Evolutionary conservation across 495 filamentous ascomycete species (phyloP), one percentile per base, ranked within the genome.

Genomic region (Xylaria sp.): DNA sequence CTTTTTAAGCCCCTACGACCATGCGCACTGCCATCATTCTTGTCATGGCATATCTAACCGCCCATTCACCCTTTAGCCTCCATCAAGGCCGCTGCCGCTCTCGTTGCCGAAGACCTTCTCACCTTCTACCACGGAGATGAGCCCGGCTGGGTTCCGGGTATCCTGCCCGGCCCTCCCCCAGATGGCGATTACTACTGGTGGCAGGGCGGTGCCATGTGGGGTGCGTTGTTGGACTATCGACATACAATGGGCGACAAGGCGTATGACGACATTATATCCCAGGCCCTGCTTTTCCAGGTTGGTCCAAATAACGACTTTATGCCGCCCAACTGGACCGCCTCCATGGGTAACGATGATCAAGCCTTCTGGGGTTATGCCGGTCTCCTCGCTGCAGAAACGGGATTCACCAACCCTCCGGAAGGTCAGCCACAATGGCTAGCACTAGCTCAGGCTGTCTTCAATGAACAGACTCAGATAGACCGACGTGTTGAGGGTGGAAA

Each of bases 341-440:
- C 83, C 24, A 83, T 86, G 84, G 90, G 92, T 69, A 93, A 93
- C 75, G 91, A 93, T 68, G 91, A 93, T 71, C 91, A 93, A 74
- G 81, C 79, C n/a, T 93, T 93, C 75, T 93, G 91, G 92, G 91
- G 79, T 7, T 85, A 92, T 65, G 84, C 90, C 17, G 90, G 87
- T 9, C 89, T 93, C 84, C 82, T 88, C 5, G 91, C 91, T 4
- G 90, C 92, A 3, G 91, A 93, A 74, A 81, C 86, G 11, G 91
- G 89, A 64, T 93, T 89, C 69, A 90, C 87, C 0, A 81, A 89
- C 67, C 87, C 88, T 1, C 82, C 85, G 24, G 40, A 44, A 0
- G 85, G 83, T 43, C 71, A 86, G 66, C 89, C 87, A 26, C 88
- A 89, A 64, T 94, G 91, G 91, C 81, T 93, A 4, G 84, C 89